These are phyloP conservation scores for Kondoa malvinella DNA, from an alignment of 768 basidiomycete species.

Conservation along the genomic window DNA sequence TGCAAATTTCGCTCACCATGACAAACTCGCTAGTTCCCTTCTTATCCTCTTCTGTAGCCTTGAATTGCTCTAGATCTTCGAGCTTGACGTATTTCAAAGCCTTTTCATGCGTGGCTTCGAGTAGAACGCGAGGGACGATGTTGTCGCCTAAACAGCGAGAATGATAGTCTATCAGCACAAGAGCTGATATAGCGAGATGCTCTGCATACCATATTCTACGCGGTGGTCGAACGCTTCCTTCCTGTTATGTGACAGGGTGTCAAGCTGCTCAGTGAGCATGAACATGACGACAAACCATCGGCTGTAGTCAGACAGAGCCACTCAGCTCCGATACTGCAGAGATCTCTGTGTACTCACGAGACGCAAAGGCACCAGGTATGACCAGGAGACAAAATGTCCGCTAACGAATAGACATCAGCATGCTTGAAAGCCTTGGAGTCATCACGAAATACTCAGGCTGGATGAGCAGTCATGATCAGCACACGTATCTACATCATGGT, in stretches of 20 bases:
- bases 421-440: too few relatives aligned
- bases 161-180: too few relatives aligned
- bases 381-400: not conserved
- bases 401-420: too few relatives aligned
- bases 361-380: not conserved
- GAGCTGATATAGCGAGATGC: too few relatives aligned
- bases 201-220: not conserved
- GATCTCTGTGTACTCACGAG: not conserved
- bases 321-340: too few relatives aligned
- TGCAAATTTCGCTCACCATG: not conserved
- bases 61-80: not conserved
- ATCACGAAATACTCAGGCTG: too few relatives aligned
- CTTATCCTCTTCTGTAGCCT: not conserved
- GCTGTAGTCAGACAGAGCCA: not conserved
- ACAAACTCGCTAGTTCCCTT: not conserved
- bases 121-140: slow-evolving; percentile 20
- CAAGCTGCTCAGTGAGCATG: not conserved
- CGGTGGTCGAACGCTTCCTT: not conserved
- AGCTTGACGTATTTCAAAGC: slow-evolving; percentile 12
- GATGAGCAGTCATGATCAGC: too few relatives aligned
- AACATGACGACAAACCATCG: not conserved
- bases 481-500: too few relatives aligned
- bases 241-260: not conserved
- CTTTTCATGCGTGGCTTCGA: slow-evolving; percentile 20
- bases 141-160: slow-evolving; percentile 11